Base-by-base conservation (phyloP, 805 yeast genomes). In the Kodamaea restingae region DNA sequence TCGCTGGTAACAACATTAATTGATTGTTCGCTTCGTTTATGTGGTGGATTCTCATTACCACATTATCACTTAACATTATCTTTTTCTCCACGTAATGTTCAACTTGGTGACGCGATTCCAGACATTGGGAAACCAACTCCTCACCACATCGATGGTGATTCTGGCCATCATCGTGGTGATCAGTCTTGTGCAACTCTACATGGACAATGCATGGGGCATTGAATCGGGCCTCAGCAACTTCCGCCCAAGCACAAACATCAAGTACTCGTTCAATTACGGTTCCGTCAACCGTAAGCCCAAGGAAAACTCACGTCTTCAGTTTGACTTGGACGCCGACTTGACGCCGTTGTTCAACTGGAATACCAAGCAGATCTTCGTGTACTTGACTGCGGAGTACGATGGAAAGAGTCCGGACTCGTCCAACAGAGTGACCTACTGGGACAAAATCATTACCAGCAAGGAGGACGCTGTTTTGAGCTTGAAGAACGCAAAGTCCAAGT, bases 361-460 rank as follows among this genome's bases (percentile, higher is more conserved):
- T 63, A 93, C 98, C 9, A 91, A 91, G 57, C 98, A 91, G 61
- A 80, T 91, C n/a, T 91, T 93, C 54, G 85, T 83, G 4, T 93
- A 91, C 54, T 69, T 93, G 46, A 85, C 95, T 2, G 95, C 95
- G 1, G 91, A 87, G 54, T 90, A 90, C 52, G 67, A 70, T 12
- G 79, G 78, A 68, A 56, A 63, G 42, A 50, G 63, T 44, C 49
- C 48, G 1, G 67, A 58, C 7, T 61, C 75, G n/a, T 56, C 60
- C 2, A 84, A 81, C 60, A 79, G 80, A 47, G 85, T 90, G 27
- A 84, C 91, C 0, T 80, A 85, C 55, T 91, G 98, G 98, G 98
- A 91, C 63, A 75, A 75, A 48, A 91, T 91, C 49, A 78, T 91
- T 48, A 67, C 73, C 1, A 46, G 60, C 18, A 72, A 70, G 48